A percentile compares a stretch with the other conserved stretches of the same genome.
Conservation (phyloP, 2,329 filamentous ascomycete species). For the Emmonsiellopsis sp. region DNA sequence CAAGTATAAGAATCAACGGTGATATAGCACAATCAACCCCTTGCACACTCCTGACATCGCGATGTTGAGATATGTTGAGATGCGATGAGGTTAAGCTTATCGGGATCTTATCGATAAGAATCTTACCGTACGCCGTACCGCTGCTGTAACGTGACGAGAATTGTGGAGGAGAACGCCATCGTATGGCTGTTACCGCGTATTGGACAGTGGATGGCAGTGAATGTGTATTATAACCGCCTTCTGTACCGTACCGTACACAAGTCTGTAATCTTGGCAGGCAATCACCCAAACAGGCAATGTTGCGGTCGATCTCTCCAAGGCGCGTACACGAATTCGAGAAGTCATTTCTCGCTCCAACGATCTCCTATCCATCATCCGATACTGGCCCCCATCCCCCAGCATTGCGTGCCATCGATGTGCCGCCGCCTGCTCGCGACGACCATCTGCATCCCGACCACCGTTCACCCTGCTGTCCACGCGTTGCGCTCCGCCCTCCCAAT, state of each 20-base stretch:
- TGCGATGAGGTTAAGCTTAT: neutral
- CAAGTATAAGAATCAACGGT: too few species aligned
- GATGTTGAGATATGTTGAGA: neutral
- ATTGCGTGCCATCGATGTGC: neutral
- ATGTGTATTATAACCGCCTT: neutral
- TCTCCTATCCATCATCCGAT: neutral
- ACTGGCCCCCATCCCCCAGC: neutral
- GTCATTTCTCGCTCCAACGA: neutral
- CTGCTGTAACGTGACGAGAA: neutral
- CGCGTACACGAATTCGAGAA: neutral
- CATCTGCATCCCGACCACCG: neutral
- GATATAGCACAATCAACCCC: too few species aligned
- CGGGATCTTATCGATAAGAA: neutral
- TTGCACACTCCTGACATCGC: too few species aligned
- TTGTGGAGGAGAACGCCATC: neutral
- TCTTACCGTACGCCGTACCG: neutral
- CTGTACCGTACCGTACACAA: neutral
- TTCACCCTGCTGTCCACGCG: neutral
- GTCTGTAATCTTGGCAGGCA: neutral
- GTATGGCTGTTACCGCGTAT: neutral
- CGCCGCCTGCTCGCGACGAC: neutral
- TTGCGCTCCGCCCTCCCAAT: neutral
- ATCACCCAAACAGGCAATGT: neutral
- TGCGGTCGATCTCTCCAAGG: neutral
- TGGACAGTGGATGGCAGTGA: neutral